Evolutionary conservation across 2,329 filamentous ascomycete genomes (phyloP), one percentile per base, ranked within the genome.

Genomic region (Phaeosphaeria sp.): DNA sequence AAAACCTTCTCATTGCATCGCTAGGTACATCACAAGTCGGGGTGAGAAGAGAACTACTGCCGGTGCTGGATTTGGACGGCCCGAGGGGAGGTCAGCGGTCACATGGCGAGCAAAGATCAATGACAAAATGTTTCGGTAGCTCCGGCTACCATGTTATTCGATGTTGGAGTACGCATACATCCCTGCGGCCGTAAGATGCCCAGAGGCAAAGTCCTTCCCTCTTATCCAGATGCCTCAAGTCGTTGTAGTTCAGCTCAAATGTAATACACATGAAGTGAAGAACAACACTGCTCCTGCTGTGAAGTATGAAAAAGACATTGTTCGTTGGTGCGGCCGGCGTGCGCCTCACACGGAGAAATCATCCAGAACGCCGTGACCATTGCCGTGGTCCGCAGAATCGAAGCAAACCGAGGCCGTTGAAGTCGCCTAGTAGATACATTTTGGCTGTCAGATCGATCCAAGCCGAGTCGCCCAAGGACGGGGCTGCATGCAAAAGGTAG

Each of bases 241-340:
- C 39, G 47, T 52, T 43, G 20, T 39, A 47, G 27, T 54, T 30
- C 49, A 45, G 54, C 51, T 54, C 55, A 60, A 60, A 58, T 56
- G 40, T 60, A 58, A 57, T 65, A 56, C 59, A 67, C 56, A 63
- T 53, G 64, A 67, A 68, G 62, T 65, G 56, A 63, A 68, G 44
- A 33, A 47, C 18, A 42, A 48, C 44, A 50, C 39, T 42, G 18
- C 51, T 36, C 36, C 21, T 36, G 22, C 39, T 24, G 21, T 21
- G n/a, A 30, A 49, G 33, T n/a, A 17, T 36, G 36, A 57, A 47
- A 48, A 48, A 57, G 56, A 49, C 17, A 22, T 24, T 53, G 43
- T 55, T 54, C 46, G 44, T 51, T 43, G 53, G 55, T 53, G 50
- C 51, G 27, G 33, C 49, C 21, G 48, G 22, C 49, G 43, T 25